Evolutionary conservation across 768 basidiomycete species (phyloP), one percentile per base, ranked within the genome.

Genomic region (Floccularia luteovirens): DNA sequence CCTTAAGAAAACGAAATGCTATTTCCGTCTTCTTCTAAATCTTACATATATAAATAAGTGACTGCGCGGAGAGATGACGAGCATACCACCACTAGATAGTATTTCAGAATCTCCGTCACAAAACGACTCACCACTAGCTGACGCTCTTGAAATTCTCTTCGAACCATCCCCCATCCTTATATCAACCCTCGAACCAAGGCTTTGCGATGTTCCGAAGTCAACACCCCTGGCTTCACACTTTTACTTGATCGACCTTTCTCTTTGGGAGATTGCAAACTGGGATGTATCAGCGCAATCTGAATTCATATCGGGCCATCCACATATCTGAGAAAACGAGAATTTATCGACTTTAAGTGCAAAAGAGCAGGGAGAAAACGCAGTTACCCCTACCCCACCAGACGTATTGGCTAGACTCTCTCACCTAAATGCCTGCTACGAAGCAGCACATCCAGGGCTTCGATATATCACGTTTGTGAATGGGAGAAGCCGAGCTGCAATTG

Each of bases 381-480:
- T 60, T 3, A 60, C 61, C 8, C 70, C 73, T 14, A 90, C 89
- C 6, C 74, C 81, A 4, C 80, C 85, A 20, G 79, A 79, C 43
- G 81, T 92, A 25, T 66, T 94, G 16, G 72, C 63, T 4, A 76
- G 88, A 6, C 71, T 96, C 13, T 70, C 57, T 23, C 74, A 85
- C 48, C 72, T 94, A 36, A 96, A 96, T 48, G 69, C 64, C 8
- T 74, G 75, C 47, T 94, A 93, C 53, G 88, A 92, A 55, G 62
- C 54, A 21, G 62, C 62, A 39, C 94, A 82, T 52, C 78, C 83
- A 0, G 79, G 83, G 2, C 56, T 96, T 47, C 72, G 86, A 14
- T 94, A 90, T 54, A 88, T 96, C 61, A 92, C 90, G 4, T 96
- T 92, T 53, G 92, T 94, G 28, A 90, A 91, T 52, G 88, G 89